Evolutionary conservation across 169 alveolate species (phyloP), one percentile per base, ranked within the genome.

Genomic region (Amoebophrya sp.): DNA sequence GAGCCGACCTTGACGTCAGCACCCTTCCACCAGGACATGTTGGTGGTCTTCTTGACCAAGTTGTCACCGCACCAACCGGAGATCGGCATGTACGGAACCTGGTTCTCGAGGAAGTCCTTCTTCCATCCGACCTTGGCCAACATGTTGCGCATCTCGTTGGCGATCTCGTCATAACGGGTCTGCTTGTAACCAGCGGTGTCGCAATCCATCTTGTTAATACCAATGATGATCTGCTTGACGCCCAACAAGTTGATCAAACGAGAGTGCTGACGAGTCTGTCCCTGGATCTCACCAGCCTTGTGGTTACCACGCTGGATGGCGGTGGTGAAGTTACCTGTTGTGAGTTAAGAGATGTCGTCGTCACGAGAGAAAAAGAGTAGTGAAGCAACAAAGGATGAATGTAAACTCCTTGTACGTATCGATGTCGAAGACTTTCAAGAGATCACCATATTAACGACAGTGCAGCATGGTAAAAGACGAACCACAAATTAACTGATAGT

Each of bases 11-110:
- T 26, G 89, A 65, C 89, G 34, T 65, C 89, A 36, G 38, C 18
- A 90, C 99, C 99, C 95, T 97, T 97, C 96, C 98, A 99, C 99
- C 99, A 99, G 89, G 98, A 97, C 98, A 97, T 97, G 96, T 98
- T 98, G 92, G 96, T 95, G 78, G 99, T 98, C 94, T 96, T 95
- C 95, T 98, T 99, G 89, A 97, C 96, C 98, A 99, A 96, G 97
- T 99, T 99, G 95, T 98, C 99, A 38, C 99, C 99, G 93, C 95
- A 94, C 96, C 97, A 98, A 92, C 99, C 99, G 89, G 99, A 98
- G 93, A 98, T 98, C 91, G 99, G 99, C 92, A 99, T 97, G 97
- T 98, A 98, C 83, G 99, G 99, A 65, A 98, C 98, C 95, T 96
- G 97, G 90, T 92, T 94, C 38, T 93, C 92, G 93, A 65, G 39